phyloP scores from a whole-genome alignment of 495 filamentous ascomycete genomes.

The Parathielavia appendiculata region DNA sequence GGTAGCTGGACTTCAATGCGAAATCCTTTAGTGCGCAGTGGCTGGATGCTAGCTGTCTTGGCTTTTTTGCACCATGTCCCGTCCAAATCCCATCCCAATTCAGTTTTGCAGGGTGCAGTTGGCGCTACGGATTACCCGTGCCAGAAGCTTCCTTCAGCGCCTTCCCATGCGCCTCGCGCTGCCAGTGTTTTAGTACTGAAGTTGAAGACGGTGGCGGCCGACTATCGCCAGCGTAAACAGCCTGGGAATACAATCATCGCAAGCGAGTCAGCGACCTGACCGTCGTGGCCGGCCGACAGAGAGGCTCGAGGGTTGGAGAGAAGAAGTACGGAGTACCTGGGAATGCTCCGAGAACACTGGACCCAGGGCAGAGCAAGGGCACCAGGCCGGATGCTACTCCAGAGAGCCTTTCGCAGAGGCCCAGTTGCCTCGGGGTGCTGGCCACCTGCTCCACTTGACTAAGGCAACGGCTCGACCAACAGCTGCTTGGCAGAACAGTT shows the following conservation, averaged over 20 bases:
- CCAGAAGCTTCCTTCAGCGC: not conserved
- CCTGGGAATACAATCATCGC: not conserved
- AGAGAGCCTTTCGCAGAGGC: no score
- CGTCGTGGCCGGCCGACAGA: not conserved
- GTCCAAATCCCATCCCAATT: not conserved
- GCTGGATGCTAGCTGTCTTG: slow-evolving; percentile 1
- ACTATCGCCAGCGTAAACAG: no score
- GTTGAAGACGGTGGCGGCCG: not conserved
- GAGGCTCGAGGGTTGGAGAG: not conserved
- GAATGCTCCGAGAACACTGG: no score
- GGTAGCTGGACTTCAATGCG: not conserved
- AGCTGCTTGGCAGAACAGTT: not conserved
- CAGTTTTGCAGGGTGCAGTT: slow-evolving; percentile 1
- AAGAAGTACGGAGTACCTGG: no score
- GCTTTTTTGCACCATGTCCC: slow-evolving; percentile 5
- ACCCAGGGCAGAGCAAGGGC: no score
- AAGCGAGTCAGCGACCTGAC: not conserved
- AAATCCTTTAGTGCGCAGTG: slow-evolving; percentile 2
- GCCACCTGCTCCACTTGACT: not conserved
- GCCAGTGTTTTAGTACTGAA: not conserved
- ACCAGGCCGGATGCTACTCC: no score
- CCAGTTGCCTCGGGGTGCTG: no score
- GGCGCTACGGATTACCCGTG: not conserved
- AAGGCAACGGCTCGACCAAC: slow-evolving; percentile 5
- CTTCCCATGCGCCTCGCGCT: not conserved